phyloP scores from a whole-genome alignment of 1,284 basidiomycete species.

The Cutaneotrichosporon arboriforme region DNA sequence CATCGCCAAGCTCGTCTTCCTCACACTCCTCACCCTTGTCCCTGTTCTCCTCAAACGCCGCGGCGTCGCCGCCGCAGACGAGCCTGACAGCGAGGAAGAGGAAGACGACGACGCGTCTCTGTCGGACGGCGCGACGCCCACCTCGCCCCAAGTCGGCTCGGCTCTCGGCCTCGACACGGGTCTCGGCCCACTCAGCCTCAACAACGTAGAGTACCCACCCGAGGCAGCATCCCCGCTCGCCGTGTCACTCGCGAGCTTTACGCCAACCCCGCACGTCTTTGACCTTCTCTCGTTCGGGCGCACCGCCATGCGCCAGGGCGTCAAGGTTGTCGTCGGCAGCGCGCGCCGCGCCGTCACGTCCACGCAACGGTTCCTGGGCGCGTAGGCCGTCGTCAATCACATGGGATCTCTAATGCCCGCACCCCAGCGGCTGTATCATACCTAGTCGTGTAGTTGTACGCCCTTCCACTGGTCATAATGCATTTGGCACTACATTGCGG shows the following conservation, averaged over 20 bases:
- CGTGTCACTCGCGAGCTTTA: constrained; percentile 34
- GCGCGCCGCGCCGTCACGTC: constrained; percentile 5
- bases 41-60: constrained; percentile 47
- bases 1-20: constrained; percentile 46
- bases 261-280: constrained; percentile 39
- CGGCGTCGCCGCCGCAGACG: neutral
- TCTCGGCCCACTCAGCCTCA: neutral
- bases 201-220: constrained; percentile 8
- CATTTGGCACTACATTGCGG: too few species aligned
- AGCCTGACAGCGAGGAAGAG: constrained; percentile 4
- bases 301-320: constrained; percentile 29
- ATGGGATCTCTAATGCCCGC: neutral
- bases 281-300: constrained; percentile 42
- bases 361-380: constrained; percentile 4
- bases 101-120: constrained; percentile 11
- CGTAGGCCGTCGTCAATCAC: neutral
- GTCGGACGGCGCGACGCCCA: constrained; percentile 9
- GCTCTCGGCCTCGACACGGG: constrained; percentile 12
- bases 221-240: constrained; percentile 33
- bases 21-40: constrained; percentile 44
- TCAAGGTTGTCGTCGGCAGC: constrained; percentile 18
- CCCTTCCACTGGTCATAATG: constrained; percentile 1
- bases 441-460: constrained; percentile 1
- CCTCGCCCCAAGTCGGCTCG: constrained; percentile 5
- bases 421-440: neutral